Base-by-base conservation (phyloP, 768 basidiomycete genomes). In the Panus rudis region DNA sequence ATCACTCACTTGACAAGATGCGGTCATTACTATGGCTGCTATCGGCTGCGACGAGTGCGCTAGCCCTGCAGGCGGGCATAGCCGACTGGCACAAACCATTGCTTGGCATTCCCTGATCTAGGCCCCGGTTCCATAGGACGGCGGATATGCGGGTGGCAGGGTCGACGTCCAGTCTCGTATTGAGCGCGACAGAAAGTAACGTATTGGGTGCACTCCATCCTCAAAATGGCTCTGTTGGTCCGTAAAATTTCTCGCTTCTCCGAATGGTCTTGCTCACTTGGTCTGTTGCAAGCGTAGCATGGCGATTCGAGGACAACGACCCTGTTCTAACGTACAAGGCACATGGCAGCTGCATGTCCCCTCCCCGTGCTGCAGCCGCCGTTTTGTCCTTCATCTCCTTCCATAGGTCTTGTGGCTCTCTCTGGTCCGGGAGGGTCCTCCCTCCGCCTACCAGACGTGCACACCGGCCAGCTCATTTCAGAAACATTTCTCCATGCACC, bases 81-180 rank as follows among this genome's bases (percentile, higher is more conserved):
- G 73, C 92, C 34, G 92, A 96, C 68, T 97, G 92, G 92, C 76
- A 96, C 62, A 85, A 79, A 52, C 62, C 71, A 12, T 73, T 84
- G 22, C 66, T 90, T 43, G 92, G 92, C 13, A 73, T 84, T 4
- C 87, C 90, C 68, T 81, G 3, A 61, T 71, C n/a, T n/a, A n/a
- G n/a, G n/a, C 90, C 91, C 0, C 59, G 69, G 6, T 80, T 91
- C 51, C 75, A 77, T 50, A 53, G 62, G 26, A 57, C 67, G 8
- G 33, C n/a, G 33, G 33, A 35, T 17, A n/a, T n/a, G n/a, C n/a
- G n/a, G n/a, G n/a, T n/a, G n/a, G n/a, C n/a, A n/a, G n/a, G n/a
- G n/a, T n/a, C n/a, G n/a, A 63, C 62, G 26, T 57, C 67, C 45
- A 76, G 69, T 47, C 48, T 81, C 16, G 57, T 91, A 16, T 55